phyloP scores from a whole-genome alignment of 2,329 filamentous ascomycete genomes.

The Metarhizium humberi region DNA sequence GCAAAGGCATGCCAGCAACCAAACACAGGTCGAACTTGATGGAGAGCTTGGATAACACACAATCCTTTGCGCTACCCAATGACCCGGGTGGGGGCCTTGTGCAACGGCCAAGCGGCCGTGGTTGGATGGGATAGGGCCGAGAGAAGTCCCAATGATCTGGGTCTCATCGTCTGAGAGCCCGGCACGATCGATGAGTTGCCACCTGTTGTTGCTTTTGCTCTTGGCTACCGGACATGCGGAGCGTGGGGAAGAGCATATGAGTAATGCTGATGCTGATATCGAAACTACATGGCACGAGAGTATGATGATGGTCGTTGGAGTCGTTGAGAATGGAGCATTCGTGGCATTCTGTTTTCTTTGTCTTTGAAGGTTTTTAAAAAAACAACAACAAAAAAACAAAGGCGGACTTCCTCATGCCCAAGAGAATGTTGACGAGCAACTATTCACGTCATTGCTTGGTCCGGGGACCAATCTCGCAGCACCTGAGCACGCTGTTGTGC shows the following conservation, averaged over 20 bases:
- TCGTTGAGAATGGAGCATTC: background rate
- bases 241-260: background rate
- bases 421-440: background rate
- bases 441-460: background rate
- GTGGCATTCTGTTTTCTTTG: background rate
- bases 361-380: background rate
- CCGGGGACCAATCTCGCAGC: background rate
- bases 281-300: background rate
- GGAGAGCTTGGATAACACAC: background rate
- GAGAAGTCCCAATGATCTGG: slow-evolving; percentile 5
- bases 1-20: background rate
- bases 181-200: slow-evolving; percentile 2
- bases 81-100: background rate
- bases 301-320: background rate
- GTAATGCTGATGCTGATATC: background rate
- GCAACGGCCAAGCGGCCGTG: background rate
- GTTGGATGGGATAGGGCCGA: slow-evolving; percentile 1
- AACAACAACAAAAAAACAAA: too few species aligned
- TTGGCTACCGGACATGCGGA: too few species aligned
- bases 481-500: background rate
- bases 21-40: background rate
- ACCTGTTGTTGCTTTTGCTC: background rate
- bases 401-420: too few species aligned
- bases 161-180: slow-evolving; percentile 1
- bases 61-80: background rate